Base-by-base conservation (phyloP, 140 eudicot genomes). In the Anethum foeniculum region DNA sequence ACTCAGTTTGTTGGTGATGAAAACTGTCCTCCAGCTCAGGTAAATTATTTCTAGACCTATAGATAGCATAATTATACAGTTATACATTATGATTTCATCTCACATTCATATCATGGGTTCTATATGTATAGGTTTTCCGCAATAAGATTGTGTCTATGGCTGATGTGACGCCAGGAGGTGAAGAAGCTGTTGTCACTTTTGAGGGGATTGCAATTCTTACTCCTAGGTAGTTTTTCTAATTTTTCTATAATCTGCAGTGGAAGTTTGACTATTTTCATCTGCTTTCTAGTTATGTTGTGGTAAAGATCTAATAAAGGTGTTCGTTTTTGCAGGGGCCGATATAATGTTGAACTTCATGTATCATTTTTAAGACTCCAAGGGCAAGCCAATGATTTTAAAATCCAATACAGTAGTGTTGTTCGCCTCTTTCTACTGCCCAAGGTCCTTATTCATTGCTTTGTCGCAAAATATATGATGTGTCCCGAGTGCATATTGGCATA, bases 1-100 rank as follows among this genome's bases (percentile, higher is more conserved):
- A 88, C 99, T 49, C 96, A 90, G 86, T 95, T 92, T 87, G 96
- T 95, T 82, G 99, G 99, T 46, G 99, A 95, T 85, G 99, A 95
- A 85, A 91, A 87, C 79, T 91, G 85, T 51, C 93, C 99, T 77
- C 87, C 99, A 51, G 97, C 97, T 76, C 96, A 95, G 86, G 99
- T 95, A 79, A 81, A 91, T 76, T 78, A 39, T 39, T 67, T 49
- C 6, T 27, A 19, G n/a, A 78, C 58, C 39, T 27, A 2, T 81
- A 18, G 27, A 13, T 34, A 71, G 19, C 52, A 52, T 0, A 12
- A 47, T 21, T 27, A 3, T 47, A 30, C 64, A 2, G 44, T 28
- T 46, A 32, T 41, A 18, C 27, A 32, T 69, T 71, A 7, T 68
- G 39, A 15, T 30, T 68, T 32, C 11, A 32, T 71, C n/a, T 71